Conservation (phyloP, 2,329 filamentous ascomycete species). For the Thyridium curvatum region DNA sequence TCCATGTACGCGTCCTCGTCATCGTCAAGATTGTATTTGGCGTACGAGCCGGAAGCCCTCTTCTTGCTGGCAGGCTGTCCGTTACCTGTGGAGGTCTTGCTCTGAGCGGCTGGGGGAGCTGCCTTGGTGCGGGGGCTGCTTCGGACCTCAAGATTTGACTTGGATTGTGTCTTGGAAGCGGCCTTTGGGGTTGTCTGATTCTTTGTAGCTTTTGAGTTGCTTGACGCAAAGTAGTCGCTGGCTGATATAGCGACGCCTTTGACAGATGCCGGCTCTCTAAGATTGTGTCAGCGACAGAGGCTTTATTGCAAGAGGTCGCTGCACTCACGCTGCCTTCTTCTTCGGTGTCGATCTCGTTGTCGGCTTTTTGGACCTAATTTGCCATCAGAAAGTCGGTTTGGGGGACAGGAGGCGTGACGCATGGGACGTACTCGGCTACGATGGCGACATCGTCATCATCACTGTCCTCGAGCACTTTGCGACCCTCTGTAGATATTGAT, state of each 20-base stretch:
- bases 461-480: slow-evolving; percentile 75
- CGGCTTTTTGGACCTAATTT: slow-evolving; percentile 46
- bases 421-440: slow-evolving; percentile 32
- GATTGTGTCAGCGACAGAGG: slow-evolving; percentile 3
- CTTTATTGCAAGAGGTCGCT: slow-evolving; percentile 1
- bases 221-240: slow-evolving; percentile 50
- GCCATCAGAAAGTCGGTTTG: slow-evolving; percentile 6
- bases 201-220: slow-evolving; percentile 34
- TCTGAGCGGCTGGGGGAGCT: slow-evolving; percentile 6
- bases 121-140: slow-evolving; percentile 44
- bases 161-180: slow-evolving; percentile 27
- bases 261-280: slow-evolving; percentile 29
- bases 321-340: slow-evolving; percentile 48
- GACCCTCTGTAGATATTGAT: slow-evolving; percentile 31
- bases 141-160: slow-evolving; percentile 39
- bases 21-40: slow-evolving; percentile 35
- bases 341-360: slow-evolving; percentile 39
- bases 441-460: slow-evolving; percentile 56
- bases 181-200: slow-evolving; percentile 32
- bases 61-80: slow-evolving; percentile 30
- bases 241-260: slow-evolving; percentile 47
- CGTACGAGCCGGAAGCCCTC: slow-evolving; percentile 31
- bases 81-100: slow-evolving; percentile 21
- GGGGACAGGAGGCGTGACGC: neutral
- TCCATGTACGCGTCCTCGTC: slow-evolving; percentile 56